Base-by-base conservation (phyloP, 352 stramenopile species). In the Globisporangium echinulatum region DNA sequence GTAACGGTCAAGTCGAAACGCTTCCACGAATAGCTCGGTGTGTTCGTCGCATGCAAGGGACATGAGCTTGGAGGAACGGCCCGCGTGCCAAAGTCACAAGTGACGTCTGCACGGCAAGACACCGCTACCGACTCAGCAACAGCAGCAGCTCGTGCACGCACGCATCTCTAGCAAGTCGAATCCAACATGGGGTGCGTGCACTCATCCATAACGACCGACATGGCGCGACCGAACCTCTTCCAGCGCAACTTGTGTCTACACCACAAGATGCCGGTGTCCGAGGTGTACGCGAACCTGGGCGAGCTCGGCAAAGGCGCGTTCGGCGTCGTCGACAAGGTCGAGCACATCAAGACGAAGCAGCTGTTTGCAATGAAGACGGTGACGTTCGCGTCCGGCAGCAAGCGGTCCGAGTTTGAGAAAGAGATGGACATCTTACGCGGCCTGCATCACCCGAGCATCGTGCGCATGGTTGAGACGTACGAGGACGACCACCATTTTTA, bases 311-410 rank as follows among this genome's bases (percentile, higher is more conserved):
- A 77, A 54, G 83, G 83, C 2, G 83, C 83, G 7, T 90, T 92
- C 39, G 83, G 83, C 13, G 66, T 92, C 25, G 83, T 90, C 1
- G 79, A 92, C 17, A 79, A 87, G 40, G 83, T 92, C 10, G 70
- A 90, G 53, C 76, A 89, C 64, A 63, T 83, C 52, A 72, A 75
- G 56, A 90, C 77, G 3, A 75, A 84, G 43, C 81, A 85, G 44
- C 69, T 69, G 19, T 92, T 80, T 48, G 83, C 83, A 5, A 90
- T 92, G 83, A 92, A 92, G 68, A 88, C 77, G 0, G 78, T 92
- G 37, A 80, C 70, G 25, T 90, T 92, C 46, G 65, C 63, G 4
- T 82, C 71, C 1, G 79, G 73, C 37, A 79, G 70, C 53, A 83
- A 92, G 54, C 72, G 80, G 3, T 69, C 72, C 56, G 83, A 88